Percentiles rank a stretch among this genome's conserved stretches.
phyloP scores from a whole-genome alignment of 2,329 filamentous ascomycete genomes.

The Alternaria sp. region DNA sequence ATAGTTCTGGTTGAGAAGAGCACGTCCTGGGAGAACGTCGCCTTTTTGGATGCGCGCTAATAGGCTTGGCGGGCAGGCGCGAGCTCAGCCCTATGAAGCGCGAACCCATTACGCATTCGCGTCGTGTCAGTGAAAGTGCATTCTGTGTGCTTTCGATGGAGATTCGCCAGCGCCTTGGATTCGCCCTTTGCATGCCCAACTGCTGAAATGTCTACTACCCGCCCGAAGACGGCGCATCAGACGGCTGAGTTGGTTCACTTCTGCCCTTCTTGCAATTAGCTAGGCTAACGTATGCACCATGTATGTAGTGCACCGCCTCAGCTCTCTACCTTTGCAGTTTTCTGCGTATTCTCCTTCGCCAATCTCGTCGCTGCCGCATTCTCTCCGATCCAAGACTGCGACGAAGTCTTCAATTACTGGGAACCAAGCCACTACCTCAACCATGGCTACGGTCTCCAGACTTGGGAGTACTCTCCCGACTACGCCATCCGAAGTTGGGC shows the following conservation, averaged over 20 bases:
- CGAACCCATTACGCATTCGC: conserved; percentile 12
- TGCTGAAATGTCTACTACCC: conserved; percentile 8
- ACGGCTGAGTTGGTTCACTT: conserved; percentile 3
- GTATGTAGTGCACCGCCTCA: conserved; percentile 45
- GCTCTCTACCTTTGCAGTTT: conserved; percentile 76
- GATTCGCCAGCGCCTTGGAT: neutral
- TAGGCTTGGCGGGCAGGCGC: conserved; percentile 29
- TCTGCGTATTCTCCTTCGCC: conserved; percentile 80
- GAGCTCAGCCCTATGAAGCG: conserved; percentile 34
- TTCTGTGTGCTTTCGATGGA: neutral
- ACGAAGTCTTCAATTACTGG: conserved; percentile 99
- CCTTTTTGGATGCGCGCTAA: conserved; percentile 40
- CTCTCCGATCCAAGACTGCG: conserved; percentile 95
- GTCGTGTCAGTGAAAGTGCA: neutral
- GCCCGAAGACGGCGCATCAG: conserved; percentile 5
- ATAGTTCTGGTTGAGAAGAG: conserved; percentile 27
- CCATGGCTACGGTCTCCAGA: conserved; percentile 93
- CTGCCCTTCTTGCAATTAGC: neutral
- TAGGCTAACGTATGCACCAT: conserved; percentile 12
- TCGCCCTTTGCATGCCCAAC: neutral
- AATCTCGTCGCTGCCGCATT: conserved; percentile 80
- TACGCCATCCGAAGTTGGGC: conserved; percentile 96
- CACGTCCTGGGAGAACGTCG: conserved; percentile 29
- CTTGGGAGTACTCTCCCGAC: conserved; percentile 97
- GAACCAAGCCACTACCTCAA: conserved; percentile 94